Percentiles rank a stretch among this genome's conserved stretches.
phyloP scores from a whole-genome alignment of 2,329 filamentous ascomycete species.

The Xylariaceae sp. region DNA sequence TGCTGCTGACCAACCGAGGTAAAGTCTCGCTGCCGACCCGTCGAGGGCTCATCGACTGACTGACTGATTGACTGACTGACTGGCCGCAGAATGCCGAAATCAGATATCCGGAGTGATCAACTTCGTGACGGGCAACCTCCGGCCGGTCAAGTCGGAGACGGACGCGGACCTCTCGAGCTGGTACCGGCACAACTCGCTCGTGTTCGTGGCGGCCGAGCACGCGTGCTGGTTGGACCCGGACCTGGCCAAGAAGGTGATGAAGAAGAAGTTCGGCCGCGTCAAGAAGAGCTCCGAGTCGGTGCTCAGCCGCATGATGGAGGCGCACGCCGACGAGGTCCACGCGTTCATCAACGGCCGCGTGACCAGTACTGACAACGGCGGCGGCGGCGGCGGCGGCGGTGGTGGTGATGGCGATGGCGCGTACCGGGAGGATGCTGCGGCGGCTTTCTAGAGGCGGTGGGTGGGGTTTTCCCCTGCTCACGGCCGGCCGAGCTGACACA shows the following conservation, averaged over 20 bases:
- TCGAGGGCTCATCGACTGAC: no score
- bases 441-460: not conserved
- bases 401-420: constrained; percentile 2
- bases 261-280: constrained; percentile 54
- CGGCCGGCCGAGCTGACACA: no score
- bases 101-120: constrained; percentile 67
- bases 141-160: constrained; percentile 71
- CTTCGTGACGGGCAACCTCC: constrained; percentile 71
- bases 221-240: constrained; percentile 64
- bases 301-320: constrained; percentile 49
- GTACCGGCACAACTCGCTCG: constrained; percentile 75
- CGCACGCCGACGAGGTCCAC: constrained; percentile 43
- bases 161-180: constrained; percentile 67
- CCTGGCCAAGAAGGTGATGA: constrained; percentile 49
- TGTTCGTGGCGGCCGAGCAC: constrained; percentile 71
- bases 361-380: constrained; percentile 15
- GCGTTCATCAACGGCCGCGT: constrained; percentile 41
- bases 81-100: constrained; percentile 51
- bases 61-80: no score
- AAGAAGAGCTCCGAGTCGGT: constrained; percentile 40
- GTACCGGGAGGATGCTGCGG: not conserved
- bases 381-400: not conserved
- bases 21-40: no score
- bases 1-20: constrained; percentile 73
- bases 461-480: no score